phyloP scores from a whole-genome alignment of 2,329 filamentous ascomycete genomes.

The Nannizziopsis barbatae region DNA sequence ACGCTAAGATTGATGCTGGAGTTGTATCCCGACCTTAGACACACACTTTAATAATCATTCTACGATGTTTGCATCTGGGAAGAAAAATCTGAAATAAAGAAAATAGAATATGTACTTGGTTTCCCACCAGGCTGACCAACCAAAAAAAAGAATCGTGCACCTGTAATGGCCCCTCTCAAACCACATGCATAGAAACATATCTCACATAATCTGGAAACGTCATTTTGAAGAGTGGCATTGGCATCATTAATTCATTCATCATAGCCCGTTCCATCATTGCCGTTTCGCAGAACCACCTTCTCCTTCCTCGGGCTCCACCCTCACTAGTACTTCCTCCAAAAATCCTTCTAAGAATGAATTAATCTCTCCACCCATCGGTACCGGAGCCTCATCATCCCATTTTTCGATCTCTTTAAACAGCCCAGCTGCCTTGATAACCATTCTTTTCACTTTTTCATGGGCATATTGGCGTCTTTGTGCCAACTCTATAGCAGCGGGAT shows the following conservation, averaged over 20 bases:
- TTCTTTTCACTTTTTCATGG: constrained; percentile 69
- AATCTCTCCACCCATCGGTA: constrained; percentile 88
- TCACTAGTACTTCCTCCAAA: constrained; percentile 82
- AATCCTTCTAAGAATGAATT: constrained; percentile 82
- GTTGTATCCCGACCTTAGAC: too few species aligned
- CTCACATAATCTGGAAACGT: too few species aligned
- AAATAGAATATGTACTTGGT: too few species aligned
- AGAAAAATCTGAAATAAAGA: too few species aligned
- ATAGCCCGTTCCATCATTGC: not conserved
- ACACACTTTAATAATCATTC: too few species aligned
- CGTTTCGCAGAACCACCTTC: not conserved
- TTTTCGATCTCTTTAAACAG: constrained; percentile 84
- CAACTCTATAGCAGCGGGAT: constrained; percentile 41
- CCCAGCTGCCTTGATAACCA: constrained; percentile 71
- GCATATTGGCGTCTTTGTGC: constrained; percentile 59
- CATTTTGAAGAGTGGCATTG: too few species aligned
- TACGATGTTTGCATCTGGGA: too few species aligned
- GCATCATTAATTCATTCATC: constrained; percentile 1
- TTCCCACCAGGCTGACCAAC: too few species aligned
- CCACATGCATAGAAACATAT: too few species aligned
- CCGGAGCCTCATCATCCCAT: constrained; percentile 72
- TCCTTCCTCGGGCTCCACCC: constrained; percentile 75
- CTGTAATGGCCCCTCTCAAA: too few species aligned
- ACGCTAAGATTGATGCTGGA: too few species aligned
- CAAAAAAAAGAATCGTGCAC: too few species aligned